Conservation (phyloP, 2,329 filamentous ascomycete species). For the Myriangium duriaei region DNA sequence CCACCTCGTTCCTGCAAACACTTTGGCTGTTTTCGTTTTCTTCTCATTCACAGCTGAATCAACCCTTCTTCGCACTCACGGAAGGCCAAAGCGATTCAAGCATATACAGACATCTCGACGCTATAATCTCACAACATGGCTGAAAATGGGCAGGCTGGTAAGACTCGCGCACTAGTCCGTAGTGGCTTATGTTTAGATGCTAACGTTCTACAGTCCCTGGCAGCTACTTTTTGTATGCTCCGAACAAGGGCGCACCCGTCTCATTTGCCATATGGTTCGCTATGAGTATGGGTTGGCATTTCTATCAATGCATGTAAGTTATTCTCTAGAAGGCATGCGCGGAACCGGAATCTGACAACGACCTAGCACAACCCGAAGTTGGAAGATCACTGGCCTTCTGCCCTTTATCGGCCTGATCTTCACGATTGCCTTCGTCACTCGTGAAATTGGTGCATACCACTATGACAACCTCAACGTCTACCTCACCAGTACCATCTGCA, state of each 20-base stretch:
- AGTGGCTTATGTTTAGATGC: too few species aligned
- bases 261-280: conserved; percentile 7
- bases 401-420: conserved; percentile 45
- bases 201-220: conserved; percentile 7
- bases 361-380: conserved; percentile 19
- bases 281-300: conserved; percentile 6
- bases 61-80: too few species aligned
- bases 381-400: conserved; percentile 43
- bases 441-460: conserved; percentile 40
- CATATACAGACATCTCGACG: too few species aligned
- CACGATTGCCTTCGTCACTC: conserved; percentile 40
- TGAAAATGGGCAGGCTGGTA: too few species aligned
- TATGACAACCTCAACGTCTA: conserved; percentile 34
- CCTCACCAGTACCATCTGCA: conserved; percentile 31
- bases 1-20: too few species aligned
- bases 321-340: not conserved
- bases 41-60: too few species aligned
- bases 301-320: conserved; percentile 9
- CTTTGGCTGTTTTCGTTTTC: too few species aligned
- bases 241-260: conserved; percentile 10
- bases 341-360: not conserved
- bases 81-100: too few species aligned
- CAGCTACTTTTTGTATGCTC: conserved; percentile 11
- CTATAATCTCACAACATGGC: too few species aligned
- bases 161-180: too few species aligned